These are phyloP conservation scores for Saccharomycopsis fibuligera DNA, from an alignment of 805 yeast genomes.

Conservation along the genomic window DNA sequence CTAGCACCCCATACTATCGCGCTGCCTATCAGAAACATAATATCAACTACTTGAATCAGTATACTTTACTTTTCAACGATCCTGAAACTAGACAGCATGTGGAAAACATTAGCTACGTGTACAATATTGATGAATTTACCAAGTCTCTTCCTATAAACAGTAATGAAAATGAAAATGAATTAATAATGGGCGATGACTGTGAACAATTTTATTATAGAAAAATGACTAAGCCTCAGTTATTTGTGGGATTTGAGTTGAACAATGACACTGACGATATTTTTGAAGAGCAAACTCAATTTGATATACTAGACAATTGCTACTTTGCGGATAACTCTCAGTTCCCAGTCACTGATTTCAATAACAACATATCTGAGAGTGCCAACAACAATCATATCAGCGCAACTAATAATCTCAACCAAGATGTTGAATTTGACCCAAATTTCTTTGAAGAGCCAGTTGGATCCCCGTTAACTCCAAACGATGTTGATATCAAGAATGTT, in stretches of 20 bases:
- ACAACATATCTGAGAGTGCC: not conserved
- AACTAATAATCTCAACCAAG: not conserved
- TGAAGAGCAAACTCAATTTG: not conserved
- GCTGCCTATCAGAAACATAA: no score
- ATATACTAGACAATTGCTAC: not conserved
- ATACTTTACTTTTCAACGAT: not conserved
- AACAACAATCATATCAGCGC: not conserved
- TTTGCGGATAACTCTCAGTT: not conserved
- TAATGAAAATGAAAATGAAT: constrained; percentile 2
- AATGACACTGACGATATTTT: not conserved
- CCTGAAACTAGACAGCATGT: constrained; percentile 15
- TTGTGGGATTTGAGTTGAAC: not conserved
- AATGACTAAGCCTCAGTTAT: not conserved
- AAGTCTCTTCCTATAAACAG: not conserved
- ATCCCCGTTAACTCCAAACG: not conserved
- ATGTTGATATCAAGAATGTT: not conserved
- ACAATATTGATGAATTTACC: constrained; percentile 12
- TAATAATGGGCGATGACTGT: constrained; percentile 19
- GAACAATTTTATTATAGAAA: constrained; percentile 17
- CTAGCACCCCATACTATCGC: no score
- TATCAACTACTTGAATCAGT: constrained; percentile 11
- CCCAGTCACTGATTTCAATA: not conserved
- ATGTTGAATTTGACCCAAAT: constrained; percentile 1
- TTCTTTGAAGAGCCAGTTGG: constrained; percentile 4
- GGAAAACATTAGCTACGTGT: constrained; percentile 18